phyloP scores from a whole-genome alignment of 352 stramenopile species.

The Phytophthora ramorum region DNA sequence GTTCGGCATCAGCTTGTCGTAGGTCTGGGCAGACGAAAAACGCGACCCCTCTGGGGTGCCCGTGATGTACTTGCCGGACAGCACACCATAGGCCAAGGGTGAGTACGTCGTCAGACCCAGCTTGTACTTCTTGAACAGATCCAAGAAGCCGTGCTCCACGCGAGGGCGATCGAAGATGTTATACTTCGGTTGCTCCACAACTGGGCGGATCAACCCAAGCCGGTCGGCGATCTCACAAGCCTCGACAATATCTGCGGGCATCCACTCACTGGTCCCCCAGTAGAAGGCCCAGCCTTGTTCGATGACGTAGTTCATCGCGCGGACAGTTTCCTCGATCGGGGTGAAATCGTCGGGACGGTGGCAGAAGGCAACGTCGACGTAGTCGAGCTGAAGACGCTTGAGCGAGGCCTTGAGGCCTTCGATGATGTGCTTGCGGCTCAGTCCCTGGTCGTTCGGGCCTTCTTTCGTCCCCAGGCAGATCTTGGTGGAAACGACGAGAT shows the following conservation, averaged over 20 bases:
- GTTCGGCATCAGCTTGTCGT: slow-evolving; percentile 40
- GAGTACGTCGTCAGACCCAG: slow-evolving; percentile 61
- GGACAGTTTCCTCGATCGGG: slow-evolving; percentile 37
- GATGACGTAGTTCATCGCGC: slow-evolving; percentile 33
- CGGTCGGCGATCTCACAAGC: slow-evolving; percentile 42
- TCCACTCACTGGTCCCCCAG: slow-evolving; percentile 59
- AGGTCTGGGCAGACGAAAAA: slow-evolving; percentile 32
- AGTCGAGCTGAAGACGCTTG: slow-evolving; percentile 38
- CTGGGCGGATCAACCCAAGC: slow-evolving; percentile 37
- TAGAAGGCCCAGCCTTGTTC: slow-evolving; percentile 33
- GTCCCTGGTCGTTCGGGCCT: slow-evolving; percentile 26
- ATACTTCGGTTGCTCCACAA: slow-evolving; percentile 67
- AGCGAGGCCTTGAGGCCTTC: slow-evolving; percentile 45
- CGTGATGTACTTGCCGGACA: slow-evolving; percentile 64
- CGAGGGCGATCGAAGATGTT: slow-evolving; percentile 72
- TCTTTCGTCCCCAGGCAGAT: slow-evolving; percentile 42
- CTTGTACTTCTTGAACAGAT: slow-evolving; percentile 65
- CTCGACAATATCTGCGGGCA: slow-evolving; percentile 57
- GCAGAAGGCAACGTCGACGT: slow-evolving; percentile 60
- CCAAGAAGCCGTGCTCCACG: slow-evolving; percentile 61
- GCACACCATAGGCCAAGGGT: slow-evolving; percentile 47
- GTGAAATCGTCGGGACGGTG: slow-evolving; percentile 50
- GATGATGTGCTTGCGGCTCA: slow-evolving; percentile 40
- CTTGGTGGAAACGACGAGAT: slow-evolving; percentile 62
- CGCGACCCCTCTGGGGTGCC: slow-evolving; percentile 34